Conservation (phyloP, 2,329 filamentous ascomycete genomes). For the Orbilia oligospora region DNA sequence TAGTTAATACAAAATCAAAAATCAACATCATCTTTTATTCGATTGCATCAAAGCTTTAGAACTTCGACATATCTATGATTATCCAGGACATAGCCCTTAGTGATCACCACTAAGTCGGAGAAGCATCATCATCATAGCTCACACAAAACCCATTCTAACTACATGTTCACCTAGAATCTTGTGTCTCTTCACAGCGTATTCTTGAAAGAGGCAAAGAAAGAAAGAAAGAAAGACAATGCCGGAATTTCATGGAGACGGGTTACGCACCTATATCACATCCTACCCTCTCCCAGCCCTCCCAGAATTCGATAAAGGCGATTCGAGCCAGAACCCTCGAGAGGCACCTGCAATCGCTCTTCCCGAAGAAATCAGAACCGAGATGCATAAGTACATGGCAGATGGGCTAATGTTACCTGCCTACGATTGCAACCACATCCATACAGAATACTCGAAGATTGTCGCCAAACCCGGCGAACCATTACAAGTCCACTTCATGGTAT, state of each 20-base stretch:
- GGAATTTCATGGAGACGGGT: slow-evolving; percentile 38
- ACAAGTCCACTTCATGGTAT: slow-evolving; percentile 52
- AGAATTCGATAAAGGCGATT: slow-evolving; percentile 36
- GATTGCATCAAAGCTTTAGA: not conserved
- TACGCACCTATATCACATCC: slow-evolving; percentile 47
- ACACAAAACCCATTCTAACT: not conserved
- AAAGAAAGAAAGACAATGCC: slow-evolving; percentile 35
- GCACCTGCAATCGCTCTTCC: slow-evolving; percentile 42
- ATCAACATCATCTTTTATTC: not conserved
- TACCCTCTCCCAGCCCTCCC: slow-evolving; percentile 37
- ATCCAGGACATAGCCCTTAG: no score
- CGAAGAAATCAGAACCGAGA: slow-evolving; percentile 38
- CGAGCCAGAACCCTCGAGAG: slow-evolving; percentile 40
- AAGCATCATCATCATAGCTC: no score
- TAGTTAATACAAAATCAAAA: not conserved
- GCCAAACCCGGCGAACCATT: slow-evolving; percentile 49
- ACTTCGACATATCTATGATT: not conserved
- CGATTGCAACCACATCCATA: slow-evolving; percentile 27
- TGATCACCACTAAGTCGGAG: not conserved
- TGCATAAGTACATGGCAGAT: slow-evolving; percentile 43
- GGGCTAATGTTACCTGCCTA: slow-evolving; percentile 42
- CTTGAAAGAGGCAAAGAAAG: not conserved
- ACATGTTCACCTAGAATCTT: not conserved
- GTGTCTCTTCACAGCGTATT: not conserved
- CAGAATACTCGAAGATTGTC: slow-evolving; percentile 40